phyloP scores from a whole-genome alignment of 129 eudicot genomes.

The Rutidosis leptorrhynchoides region DNA sequence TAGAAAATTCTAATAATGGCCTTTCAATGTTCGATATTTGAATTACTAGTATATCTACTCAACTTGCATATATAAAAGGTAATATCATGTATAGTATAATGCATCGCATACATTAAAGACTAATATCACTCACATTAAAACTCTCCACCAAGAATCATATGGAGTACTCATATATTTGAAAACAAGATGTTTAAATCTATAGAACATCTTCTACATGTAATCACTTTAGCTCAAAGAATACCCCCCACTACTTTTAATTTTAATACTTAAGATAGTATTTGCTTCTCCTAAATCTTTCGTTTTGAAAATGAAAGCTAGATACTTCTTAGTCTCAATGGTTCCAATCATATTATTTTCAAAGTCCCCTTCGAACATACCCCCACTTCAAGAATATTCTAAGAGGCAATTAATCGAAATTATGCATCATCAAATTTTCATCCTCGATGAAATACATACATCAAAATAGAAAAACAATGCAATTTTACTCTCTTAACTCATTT shows the following conservation, averaged over 20 bases:
- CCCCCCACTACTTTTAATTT: background rate
- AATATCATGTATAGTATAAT: background rate
- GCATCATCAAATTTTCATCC: too few species aligned
- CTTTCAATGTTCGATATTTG: background rate
- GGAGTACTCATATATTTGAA: background rate
- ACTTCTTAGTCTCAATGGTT: background rate
- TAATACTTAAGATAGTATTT: background rate
- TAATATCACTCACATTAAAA: background rate
- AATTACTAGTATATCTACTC: background rate
- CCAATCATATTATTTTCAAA: too few species aligned
- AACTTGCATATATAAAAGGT: conserved; percentile 1
- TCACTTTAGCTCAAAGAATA: background rate
- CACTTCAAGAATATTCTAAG: too few species aligned
- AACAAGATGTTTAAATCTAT: background rate
- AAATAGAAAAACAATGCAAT: too few species aligned
- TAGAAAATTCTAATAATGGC: background rate
- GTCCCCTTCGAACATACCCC: too few species aligned
- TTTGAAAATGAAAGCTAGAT: background rate
- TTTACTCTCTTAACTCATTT: too few species aligned
- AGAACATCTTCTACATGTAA: background rate
- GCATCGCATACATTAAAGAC: background rate
- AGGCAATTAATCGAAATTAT: too few species aligned
- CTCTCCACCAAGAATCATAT: background rate
- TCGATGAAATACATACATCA: too few species aligned
- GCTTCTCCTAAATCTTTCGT: background rate